These are phyloP conservation scores for Kwoniella europaea DNA, from an alignment of 768 basidiomycete species.

Conservation along the genomic window DNA sequence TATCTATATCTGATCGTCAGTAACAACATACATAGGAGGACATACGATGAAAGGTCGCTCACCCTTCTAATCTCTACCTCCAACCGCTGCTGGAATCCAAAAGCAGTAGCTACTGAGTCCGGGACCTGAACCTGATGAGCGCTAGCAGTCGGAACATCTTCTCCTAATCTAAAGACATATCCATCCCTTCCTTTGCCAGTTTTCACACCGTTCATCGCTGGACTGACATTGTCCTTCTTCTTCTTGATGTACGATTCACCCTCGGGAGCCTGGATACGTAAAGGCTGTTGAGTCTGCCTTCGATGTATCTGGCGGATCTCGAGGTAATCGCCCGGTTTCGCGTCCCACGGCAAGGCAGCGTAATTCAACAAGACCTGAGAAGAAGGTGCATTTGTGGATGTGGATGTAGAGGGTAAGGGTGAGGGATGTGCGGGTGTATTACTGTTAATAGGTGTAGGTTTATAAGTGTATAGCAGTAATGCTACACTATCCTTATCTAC, in stretches of 20 bases:
- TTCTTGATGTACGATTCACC: conserved; percentile 59
- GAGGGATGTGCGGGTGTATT: conserved; percentile 31
- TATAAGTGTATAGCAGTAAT: conserved; percentile 46
- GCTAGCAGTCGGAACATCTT: conserved; percentile 41
- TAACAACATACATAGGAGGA: background rate
- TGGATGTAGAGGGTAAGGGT: conserved; percentile 35
- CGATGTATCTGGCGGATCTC: conserved; percentile 42
- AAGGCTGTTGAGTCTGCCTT: conserved; percentile 1
- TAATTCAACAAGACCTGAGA: conserved; percentile 38
- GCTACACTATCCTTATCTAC: conserved; percentile 22
- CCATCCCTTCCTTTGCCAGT: conserved; percentile 42
- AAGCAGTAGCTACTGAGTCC: conserved; percentile 47
- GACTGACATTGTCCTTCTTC: conserved; percentile 62
- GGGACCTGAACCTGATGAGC: conserved; percentile 49
- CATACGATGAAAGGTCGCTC: conserved; percentile 11
- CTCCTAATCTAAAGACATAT: conserved; percentile 46
- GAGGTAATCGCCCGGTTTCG: conserved; percentile 46
- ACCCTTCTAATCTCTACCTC: conserved; percentile 46
- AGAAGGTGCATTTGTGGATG: conserved; percentile 16
- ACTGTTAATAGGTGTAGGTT: conserved; percentile 19
- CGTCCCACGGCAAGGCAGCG: conserved; percentile 40
- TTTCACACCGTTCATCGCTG: conserved; percentile 39
- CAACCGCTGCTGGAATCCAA: conserved; percentile 42
- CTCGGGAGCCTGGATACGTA: conserved; percentile 53
- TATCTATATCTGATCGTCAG: conserved; percentile 20